These are phyloP conservation scores for Chamaenerion angustifolium DNA, from an alignment of 345 rosid genomes.

Conservation along the genomic window DNA sequence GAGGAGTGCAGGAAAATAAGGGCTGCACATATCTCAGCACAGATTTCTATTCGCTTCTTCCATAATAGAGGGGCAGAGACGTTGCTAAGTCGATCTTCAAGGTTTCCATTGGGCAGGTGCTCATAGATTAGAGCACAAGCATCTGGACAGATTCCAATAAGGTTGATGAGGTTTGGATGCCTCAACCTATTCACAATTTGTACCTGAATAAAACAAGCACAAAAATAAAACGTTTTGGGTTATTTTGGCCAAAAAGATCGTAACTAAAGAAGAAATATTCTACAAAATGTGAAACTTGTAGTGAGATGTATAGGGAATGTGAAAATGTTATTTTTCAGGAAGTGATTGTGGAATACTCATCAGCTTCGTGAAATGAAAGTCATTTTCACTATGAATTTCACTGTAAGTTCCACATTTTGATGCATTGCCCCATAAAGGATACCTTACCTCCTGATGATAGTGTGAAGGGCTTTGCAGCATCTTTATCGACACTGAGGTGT, in stretches of 20 bases:
- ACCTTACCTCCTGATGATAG: conserved; percentile 22
- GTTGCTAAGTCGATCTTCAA: conserved; percentile 66
- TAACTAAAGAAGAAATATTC: no score
- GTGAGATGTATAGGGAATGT: no score
- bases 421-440: not conserved
- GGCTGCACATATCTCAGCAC: conserved; percentile 62
- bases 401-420: no score
- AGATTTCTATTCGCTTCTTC: conserved; percentile 67
- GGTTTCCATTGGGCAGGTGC: conserved; percentile 75
- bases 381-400: no score
- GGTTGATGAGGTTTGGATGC: conserved; percentile 78
- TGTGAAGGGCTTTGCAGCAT: conserved; percentile 10
- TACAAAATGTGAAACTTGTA: no score
- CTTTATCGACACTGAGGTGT: conserved; percentile 25
- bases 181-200: conserved; percentile 55
- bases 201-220: conserved; percentile 25
- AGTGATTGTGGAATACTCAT: no score
- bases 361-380: no score
- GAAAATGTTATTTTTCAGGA: no score
- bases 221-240: not conserved
- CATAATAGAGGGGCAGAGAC: conserved; percentile 65
- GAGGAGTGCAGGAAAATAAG: conserved; percentile 75
- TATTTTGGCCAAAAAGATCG: not conserved
- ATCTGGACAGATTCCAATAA: conserved; percentile 81
- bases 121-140: conserved; percentile 67